Conservation (phyloP, 768 basidiomycete genomes). For the Imleria badia region DNA sequence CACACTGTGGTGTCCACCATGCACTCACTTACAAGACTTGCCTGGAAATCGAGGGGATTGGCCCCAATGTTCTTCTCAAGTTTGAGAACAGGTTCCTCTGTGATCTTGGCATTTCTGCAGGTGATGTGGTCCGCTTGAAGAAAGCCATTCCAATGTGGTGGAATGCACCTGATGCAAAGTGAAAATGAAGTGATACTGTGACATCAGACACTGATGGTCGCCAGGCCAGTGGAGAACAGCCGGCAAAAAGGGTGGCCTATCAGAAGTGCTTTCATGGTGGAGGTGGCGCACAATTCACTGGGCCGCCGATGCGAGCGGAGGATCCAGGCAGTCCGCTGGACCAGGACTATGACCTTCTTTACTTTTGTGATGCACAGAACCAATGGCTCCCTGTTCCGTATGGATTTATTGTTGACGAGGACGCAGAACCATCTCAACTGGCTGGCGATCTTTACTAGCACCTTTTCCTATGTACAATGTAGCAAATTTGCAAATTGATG, state of each 20-base stretch:
- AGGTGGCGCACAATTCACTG: background rate
- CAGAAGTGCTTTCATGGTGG: background rate
- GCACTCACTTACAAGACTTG: background rate
- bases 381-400: no score
- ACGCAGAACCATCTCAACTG: background rate
- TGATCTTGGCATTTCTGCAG: background rate
- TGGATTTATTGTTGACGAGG: background rate
- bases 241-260: background rate
- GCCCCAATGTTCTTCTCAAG: no score
- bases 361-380: background rate
- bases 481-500: no score
- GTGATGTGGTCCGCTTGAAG: no score
- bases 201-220: no score
- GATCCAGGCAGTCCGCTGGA: background rate
- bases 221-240: no score
- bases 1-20: background rate
- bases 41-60: no score
- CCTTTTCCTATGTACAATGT: background rate
- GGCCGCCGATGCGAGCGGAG: no score
- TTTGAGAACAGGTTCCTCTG: no score
- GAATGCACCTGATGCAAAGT: no score
- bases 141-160: no score
- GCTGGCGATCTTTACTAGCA: background rate
- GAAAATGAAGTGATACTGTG: background rate
- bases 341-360: background rate